Percentiles rank a stretch among this genome's conserved stretches.
Conservation (phyloP, 129 eudicot species). For the Mikania micrantha region DNA sequence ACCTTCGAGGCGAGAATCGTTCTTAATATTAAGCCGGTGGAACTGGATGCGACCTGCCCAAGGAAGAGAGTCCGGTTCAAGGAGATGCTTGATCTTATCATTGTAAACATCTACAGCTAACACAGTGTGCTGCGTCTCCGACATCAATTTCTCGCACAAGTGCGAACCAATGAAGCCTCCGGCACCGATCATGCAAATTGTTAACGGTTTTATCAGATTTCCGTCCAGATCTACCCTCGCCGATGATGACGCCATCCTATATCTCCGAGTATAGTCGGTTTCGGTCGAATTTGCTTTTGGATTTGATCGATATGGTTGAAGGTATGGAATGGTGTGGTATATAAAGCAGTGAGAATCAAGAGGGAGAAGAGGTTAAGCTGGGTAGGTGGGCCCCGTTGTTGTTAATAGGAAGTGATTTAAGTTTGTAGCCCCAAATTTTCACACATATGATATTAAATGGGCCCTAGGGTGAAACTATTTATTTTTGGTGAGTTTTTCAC, state of each 20-base stretch:
- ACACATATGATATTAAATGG: not conserved
- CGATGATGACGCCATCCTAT: conserved; percentile 28
- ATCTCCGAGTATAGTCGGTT: not conserved
- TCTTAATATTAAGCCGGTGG: conserved; percentile 88
- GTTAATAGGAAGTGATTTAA: not conserved
- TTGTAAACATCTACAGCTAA: conserved; percentile 86
- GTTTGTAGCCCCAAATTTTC: not conserved
- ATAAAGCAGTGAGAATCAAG: conserved; percentile 15
- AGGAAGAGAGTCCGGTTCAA: conserved; percentile 67
- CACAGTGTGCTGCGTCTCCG: conserved; percentile 73
- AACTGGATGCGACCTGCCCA: conserved; percentile 85
- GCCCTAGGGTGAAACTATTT: too few species aligned
- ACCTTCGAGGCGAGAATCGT: conserved; percentile 97
- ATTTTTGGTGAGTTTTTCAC: too few species aligned
- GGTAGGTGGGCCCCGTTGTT: conserved; percentile 7
- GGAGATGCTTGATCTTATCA: conserved; percentile 94
- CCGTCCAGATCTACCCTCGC: conserved; percentile 94
- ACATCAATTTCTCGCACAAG: conserved; percentile 83
- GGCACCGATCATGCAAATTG: conserved; percentile 97
- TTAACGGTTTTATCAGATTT: conserved; percentile 55
- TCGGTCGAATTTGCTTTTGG: not conserved
- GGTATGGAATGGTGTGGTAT: conserved; percentile 7
- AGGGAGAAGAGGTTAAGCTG: conserved; percentile 17
- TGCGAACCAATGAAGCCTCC: conserved; percentile 99
- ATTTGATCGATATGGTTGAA: conserved; percentile 20